Base-by-base conservation (phyloP, 495 filamentous ascomycete genomes). In the Pseudevernia furfuracea region DNA sequence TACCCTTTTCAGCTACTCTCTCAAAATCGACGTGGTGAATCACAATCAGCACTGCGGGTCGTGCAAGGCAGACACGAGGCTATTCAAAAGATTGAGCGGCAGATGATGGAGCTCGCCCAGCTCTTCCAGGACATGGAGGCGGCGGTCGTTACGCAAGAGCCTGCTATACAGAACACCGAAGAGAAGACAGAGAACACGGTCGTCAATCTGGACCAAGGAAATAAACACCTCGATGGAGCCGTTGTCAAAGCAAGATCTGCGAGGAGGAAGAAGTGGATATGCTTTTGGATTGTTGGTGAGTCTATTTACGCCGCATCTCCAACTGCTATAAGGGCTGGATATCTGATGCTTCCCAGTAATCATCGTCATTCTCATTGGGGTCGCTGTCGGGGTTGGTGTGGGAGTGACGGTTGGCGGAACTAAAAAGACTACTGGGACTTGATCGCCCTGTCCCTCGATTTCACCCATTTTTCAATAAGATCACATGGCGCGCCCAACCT, bases 191-290 rank as follows among this genome's bases (percentile, higher is more conserved):
- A 92, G 71, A 86, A 94, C 66, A 86, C 90, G 19, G 82, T 85
- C 58, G 82, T 83, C 53, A 88, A 97, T 72, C 81, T 97, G 60
- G 80, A 84, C 64, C 86, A 90, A 69, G 95, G 85, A 60, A 96
- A 92, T 71, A 81, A 82, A 60, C 83, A 97, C 76, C 84, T 97
- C 44, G 84, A 79, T 53, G 80, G 80, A 23, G 95, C 92, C 21
- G 87, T 96, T 57, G 78, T 78, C 39, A 95, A 88, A 66, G 92
- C 95, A n/a, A 77, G 85, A 69, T 82, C 82, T 59, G 86, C 88
- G 43, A 84, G 90, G 66, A 89, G 86, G 78, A 97, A 96, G 91
- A 98, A 97, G 89, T 98, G 94, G 94, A 93, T 90, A 71, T 96
- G 92, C 76, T 75, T 97, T 72, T 83, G 88, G 69, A 89, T 97